phyloP scores from a whole-genome alignment of 768 basidiomycete species.

The Russula virescens region DNA sequence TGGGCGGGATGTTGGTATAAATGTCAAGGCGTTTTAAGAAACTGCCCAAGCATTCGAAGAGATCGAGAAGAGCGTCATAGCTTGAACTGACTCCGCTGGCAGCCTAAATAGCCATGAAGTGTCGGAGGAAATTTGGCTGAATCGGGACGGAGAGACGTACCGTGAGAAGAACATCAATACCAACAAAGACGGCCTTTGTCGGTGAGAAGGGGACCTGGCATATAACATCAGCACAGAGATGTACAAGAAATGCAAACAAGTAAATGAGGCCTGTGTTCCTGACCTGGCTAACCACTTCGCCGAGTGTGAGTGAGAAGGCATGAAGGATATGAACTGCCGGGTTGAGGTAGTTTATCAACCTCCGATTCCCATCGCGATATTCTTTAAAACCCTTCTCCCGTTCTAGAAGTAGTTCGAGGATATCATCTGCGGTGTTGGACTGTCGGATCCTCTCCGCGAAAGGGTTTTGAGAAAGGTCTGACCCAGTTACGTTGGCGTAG shows the following conservation, averaged over 20 bases:
- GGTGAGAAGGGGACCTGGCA: background rate
- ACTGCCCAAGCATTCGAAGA: too few species aligned
- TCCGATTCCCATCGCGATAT: conserved; percentile 6
- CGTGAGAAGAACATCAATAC: background rate
- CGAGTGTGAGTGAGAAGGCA: background rate
- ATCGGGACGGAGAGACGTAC: background rate
- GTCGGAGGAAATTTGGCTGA: too few species aligned
- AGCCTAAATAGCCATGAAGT: too few species aligned
- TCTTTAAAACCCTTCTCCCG: background rate
- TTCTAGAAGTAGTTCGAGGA: background rate
- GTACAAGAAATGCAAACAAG: too few species aligned
- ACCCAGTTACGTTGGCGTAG: background rate
- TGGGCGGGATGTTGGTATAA: too few species aligned
- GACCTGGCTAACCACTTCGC: background rate
- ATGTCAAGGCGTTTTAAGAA: too few species aligned
- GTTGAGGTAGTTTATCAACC: background rate
- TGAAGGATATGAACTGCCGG: background rate
- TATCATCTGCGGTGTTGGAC: background rate
- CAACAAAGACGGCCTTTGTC: background rate
- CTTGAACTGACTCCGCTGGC: too few species aligned
- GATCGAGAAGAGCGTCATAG: too few species aligned
- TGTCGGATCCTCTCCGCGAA: background rate
- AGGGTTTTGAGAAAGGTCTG: background rate
- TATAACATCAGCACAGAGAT: background rate
- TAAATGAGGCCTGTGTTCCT: background rate